A percentile compares a stretch with the other conserved stretches of the same genome.
These are phyloP conservation scores for Lactarius vividus DNA, from an alignment of 768 basidiomycete genomes.

Conservation along the genomic window DNA sequence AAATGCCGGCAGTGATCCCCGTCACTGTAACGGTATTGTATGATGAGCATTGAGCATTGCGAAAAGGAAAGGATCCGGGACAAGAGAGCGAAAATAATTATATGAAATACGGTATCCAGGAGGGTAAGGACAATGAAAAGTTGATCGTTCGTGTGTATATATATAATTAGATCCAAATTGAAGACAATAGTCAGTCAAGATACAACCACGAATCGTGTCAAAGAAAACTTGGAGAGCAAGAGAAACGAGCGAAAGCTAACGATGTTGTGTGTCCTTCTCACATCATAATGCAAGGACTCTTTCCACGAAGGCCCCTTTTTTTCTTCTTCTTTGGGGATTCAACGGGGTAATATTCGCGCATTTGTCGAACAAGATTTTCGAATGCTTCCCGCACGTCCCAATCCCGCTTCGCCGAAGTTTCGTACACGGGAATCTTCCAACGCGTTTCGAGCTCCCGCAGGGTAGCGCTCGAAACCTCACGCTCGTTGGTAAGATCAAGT, in stretches of 20 bases:
- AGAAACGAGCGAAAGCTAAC: conserved; percentile 7
- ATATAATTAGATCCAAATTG: conserved; percentile 12
- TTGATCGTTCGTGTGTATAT: conserved; percentile 7
- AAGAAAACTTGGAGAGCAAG: conserved; percentile 2
- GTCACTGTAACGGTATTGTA: conserved; percentile 2
- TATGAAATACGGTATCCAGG: conserved; percentile 14
- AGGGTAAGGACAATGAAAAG: background rate
- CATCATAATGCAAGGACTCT: conserved; percentile 40
- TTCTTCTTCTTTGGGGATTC: conserved; percentile 38
- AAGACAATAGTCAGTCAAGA: conserved; percentile 7
- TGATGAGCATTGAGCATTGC: conserved; percentile 1
- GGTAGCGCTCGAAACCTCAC: conserved; percentile 65
- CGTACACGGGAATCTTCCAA: conserved; percentile 78
- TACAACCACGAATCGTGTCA: conserved; percentile 7
- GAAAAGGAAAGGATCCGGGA: background rate
- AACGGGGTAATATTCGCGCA: conserved; percentile 63
- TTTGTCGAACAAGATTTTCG: conserved; percentile 70
- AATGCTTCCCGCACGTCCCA: conserved; percentile 81
- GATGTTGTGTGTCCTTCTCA: conserved; percentile 29
- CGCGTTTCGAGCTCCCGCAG: conserved; percentile 61
- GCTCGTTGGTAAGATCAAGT: conserved; percentile 74
- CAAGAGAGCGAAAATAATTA: conserved; percentile 15
- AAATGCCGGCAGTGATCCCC: background rate
- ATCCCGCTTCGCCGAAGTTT: conserved; percentile 84
- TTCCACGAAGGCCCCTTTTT: conserved; percentile 33